Base-by-base conservation (phyloP, 2,329 filamentous ascomycete genomes). In the Talaromyces sp. region DNA sequence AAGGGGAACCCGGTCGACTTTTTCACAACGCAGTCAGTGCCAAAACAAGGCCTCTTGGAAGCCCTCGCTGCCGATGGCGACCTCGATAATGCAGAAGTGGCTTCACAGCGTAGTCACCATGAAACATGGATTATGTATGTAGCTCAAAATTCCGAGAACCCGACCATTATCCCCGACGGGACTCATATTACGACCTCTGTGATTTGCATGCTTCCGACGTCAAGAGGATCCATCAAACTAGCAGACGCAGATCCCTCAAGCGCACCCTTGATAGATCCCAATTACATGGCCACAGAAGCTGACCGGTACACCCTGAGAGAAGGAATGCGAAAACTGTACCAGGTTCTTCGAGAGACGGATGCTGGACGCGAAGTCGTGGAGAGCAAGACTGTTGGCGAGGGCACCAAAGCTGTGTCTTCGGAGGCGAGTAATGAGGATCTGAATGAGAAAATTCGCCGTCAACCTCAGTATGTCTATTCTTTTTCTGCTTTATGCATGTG, bases 1-100 rank as follows among this genome's bases (percentile, higher is more conserved):
- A 54, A 54, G 61, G 66, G 66, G 14, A 50, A 62, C 17, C 64
- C 67, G 11, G 41, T 57, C 1, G 64, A 69, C 49, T 67, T 58
- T 55, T 21, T 64, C 13, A 60, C 55, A n/a, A 64, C 56, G 1
- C 50, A 59, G 49, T 53, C 32, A 14, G 56, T 52, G 26, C 56
- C 56, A 35, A 53, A 35, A 9, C 58, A 64, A 32, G 62, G 43
- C 6, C 32, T 60, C 19, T 38, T 38, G 14, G 21, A 54, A 26
- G 60, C 60, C 17, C 27, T 56, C 29, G 13, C 19, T n/a, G 46
- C 31, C 13, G 60, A 58, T 41, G 43, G 31, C 5, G 58, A 35
- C 14, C 1, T 29, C 14, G 27, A 55, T 29, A 17, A 26, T 24
- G 55, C 46, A 21, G n/a, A 2, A 50, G 55, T 56, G 24, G 55